Evolutionary conservation across 192 early-diverging fungal genomes (phyloP).

Genomic region (Dispira parvispora): DNA sequence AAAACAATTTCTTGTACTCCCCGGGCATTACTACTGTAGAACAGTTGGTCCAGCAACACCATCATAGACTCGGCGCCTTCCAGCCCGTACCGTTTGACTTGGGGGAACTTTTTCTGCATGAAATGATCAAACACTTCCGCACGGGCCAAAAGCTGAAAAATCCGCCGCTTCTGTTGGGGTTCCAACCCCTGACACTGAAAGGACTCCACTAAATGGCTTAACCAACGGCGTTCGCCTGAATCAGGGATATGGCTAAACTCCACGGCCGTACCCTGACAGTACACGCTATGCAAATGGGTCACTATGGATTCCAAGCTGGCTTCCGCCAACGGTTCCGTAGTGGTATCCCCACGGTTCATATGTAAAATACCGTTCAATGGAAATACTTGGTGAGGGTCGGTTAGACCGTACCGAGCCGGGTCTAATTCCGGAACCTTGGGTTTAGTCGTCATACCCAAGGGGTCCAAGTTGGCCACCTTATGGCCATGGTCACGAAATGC

Average conservation of each 20-base stretch:
- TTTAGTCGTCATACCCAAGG: conserved; percentile 48
- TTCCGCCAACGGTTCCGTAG: conserved; percentile 24
- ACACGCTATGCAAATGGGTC: conserved; percentile 47
- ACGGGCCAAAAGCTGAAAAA: conserved; percentile 55
- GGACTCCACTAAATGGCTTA: conserved; percentile 68
- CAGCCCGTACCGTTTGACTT: conserved; percentile 90
- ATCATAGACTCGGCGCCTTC: conserved; percentile 96
- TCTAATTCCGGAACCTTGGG: conserved; percentile 57
- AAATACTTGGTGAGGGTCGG: conserved; percentile 32
- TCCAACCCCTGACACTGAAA: conserved; percentile 32
- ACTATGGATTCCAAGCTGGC: conserved; percentile 52
- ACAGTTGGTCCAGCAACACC: conserved; percentile 75
- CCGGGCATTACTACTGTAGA: conserved; percentile 38
- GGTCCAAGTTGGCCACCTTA: conserved; percentile 70
- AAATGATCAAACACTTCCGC: conserved; percentile 92
- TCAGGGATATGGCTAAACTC: conserved; percentile 91
- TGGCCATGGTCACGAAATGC: conserved; percentile 72
- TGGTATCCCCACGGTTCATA: conserved; percentile 32
- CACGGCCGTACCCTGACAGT: conserved; percentile 76
- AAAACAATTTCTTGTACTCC: conserved; percentile 73
- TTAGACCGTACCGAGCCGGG: conserved; percentile 69
- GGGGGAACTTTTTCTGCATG: conserved; percentile 92
- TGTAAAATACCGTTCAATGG: conserved; percentile 64
- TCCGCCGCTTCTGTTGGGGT: conserved; percentile 48
- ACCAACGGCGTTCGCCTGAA: conserved; percentile 75